Evolutionary conservation across 495 filamentous ascomycete species (phyloP).

Genomic region (Platismatia glauca): DNA sequence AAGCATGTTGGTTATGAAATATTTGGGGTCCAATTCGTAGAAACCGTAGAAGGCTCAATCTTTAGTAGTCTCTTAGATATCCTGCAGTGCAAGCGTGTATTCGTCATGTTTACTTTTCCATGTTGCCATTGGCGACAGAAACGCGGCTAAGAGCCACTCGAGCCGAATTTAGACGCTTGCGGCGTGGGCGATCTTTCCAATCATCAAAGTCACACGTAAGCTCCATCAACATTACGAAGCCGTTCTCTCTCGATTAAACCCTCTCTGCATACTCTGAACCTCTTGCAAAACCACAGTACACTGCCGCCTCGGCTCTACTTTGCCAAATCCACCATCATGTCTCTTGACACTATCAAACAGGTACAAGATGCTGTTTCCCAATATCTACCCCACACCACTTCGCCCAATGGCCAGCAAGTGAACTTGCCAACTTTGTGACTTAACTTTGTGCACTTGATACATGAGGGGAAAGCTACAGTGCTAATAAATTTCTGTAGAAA

Average conservation of each 20-base stretch:
- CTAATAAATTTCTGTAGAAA: slow-evolving; percentile 49
- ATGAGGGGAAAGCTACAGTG: slow-evolving; percentile 3
- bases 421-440: not conserved
- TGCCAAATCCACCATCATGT: slow-evolving; percentile 15
- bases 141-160: slow-evolving; percentile 13
- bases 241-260: not conserved
- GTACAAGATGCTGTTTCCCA: slow-evolving; percentile 24
- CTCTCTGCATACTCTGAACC: not conserved
- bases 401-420: not conserved
- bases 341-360: slow-evolving; percentile 25
- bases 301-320: not conserved
- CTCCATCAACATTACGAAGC: slow-evolving; percentile 25
- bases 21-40: not conserved
- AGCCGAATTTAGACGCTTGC: slow-evolving; percentile 10
- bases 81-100: too few relatives aligned
- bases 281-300: not conserved
- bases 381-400: not conserved
- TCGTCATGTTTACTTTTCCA: slow-evolving; percentile 11
- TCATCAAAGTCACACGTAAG: slow-evolving; percentile 9
- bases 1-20: slow-evolving; percentile 50
- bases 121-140: slow-evolving; percentile 10
- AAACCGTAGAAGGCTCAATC: too few relatives aligned
- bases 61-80: too few relatives aligned
- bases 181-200: not conserved
- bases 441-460: not conserved